phyloP scores from a whole-genome alignment of 73 alveolate species.

The Uronychia binucleata region DNA sequence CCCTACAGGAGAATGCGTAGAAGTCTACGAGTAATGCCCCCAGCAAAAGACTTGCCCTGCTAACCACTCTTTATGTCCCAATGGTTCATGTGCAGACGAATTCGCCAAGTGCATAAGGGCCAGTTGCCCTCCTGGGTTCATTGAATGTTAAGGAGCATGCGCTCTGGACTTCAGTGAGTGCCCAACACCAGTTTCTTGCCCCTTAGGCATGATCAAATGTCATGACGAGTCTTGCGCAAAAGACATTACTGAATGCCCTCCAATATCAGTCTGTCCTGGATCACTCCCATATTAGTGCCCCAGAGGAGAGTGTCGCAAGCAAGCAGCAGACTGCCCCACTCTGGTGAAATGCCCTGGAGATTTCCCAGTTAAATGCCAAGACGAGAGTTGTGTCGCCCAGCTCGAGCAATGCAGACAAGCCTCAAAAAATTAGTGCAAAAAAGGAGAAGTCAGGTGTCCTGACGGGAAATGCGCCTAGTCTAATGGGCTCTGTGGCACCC shows the following conservation, averaged over 20 bases:
- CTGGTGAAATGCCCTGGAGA: slow-evolving; percentile 51
- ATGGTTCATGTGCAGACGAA: not conserved
- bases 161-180: not conserved
- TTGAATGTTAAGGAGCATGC: not conserved
- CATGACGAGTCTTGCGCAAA: not conserved
- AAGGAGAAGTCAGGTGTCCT: slow-evolving; percentile 31
- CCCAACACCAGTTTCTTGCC: not conserved
- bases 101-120: not conserved
- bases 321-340: slow-evolving; percentile 52
- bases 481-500: slow-evolving; percentile 41
- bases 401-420: slow-evolving; percentile 28
- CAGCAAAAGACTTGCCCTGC: not conserved
- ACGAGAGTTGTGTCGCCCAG: slow-evolving; percentile 50
- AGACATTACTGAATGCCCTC: not conserved
- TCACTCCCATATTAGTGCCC: slow-evolving; percentile 34
- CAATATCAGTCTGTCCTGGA: not conserved
- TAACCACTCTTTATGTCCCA: not conserved
- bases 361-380: slow-evolving; percentile 62
- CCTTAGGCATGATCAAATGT: not conserved
- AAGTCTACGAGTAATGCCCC: not conserved
- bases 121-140: not conserved
- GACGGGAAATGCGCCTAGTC: slow-evolving; percentile 52
- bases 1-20: not conserved
- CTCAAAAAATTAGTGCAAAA: not conserved
- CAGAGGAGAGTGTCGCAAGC: slow-evolving; percentile 63